Conservation (phyloP, 805 yeast genomes). For the Lipomyces anomalus region DNA sequence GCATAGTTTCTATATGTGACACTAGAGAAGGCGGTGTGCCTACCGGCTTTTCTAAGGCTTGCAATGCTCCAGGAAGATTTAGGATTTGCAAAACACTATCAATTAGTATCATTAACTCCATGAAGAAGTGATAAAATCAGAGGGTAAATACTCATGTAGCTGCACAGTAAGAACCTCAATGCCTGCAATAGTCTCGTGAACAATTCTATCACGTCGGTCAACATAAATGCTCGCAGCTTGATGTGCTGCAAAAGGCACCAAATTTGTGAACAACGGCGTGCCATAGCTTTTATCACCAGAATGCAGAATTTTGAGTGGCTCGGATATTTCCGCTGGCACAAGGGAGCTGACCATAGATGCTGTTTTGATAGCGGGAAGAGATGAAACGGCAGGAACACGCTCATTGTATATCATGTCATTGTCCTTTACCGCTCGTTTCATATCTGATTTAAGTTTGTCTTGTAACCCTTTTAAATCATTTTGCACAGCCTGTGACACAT, state of each 20-base stretch:
- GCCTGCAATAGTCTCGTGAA: constrained; percentile 38
- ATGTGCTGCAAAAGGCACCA: constrained; percentile 62
- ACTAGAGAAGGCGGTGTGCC: constrained; percentile 54
- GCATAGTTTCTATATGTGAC: constrained; percentile 50
- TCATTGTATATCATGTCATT: constrained; percentile 75
- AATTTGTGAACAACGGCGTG: constrained; percentile 45
- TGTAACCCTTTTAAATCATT: constrained; percentile 51
- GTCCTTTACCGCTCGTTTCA: constrained; percentile 62
- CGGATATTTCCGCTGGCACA: constrained; percentile 36
- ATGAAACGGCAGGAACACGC: constrained; percentile 46
- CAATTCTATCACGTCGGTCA: constrained; percentile 56
- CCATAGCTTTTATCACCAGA: constrained; percentile 15
- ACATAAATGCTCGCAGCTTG: constrained; percentile 62
- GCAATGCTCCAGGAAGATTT: constrained; percentile 58
- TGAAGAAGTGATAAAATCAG: constrained; percentile 3
- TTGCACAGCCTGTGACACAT: constrained; percentile 41
- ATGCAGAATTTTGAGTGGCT: constrained; percentile 30
- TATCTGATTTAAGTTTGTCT: constrained; percentile 40
- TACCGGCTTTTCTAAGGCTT: constrained; percentile 50
- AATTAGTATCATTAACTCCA: constrained; percentile 4
- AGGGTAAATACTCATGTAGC: constrained; percentile 18
- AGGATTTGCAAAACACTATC: constrained; percentile 38
- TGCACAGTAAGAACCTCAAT: constrained; percentile 27
- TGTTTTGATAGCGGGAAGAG: constrained; percentile 40
- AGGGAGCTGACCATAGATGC: constrained; percentile 53